Conservation (phyloP, 2,329 filamentous ascomycete species). For the Pseudogymnoascus sp. region DNA sequence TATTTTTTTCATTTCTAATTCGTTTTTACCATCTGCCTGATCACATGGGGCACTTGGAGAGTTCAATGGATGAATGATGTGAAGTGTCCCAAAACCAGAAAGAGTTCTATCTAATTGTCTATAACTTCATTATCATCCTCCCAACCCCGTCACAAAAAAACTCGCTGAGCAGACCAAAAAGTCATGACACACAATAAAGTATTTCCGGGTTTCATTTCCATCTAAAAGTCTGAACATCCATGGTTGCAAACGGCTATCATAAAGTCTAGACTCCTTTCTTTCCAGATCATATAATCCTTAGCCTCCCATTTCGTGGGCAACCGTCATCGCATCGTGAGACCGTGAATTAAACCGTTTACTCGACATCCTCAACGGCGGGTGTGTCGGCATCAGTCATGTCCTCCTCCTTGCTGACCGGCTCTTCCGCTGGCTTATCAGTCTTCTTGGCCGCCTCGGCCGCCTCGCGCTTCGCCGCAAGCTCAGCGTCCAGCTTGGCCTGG, state of each 20-base stretch:
- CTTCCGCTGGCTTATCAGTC: conserved; percentile 40
- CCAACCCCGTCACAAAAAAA: conserved; percentile 1
- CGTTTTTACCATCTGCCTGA: neutral
- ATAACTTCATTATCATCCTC: neutral
- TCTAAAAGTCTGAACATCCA: conserved; percentile 8
- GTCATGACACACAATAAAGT: conserved; percentile 5
- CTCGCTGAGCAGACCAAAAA: neutral
- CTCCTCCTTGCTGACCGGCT: conserved; percentile 40
- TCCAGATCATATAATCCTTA: neutral
- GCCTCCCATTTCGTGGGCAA: conserved; percentile 4
- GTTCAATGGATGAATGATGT: neutral
- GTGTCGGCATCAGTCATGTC: conserved; percentile 57
- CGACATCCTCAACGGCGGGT: conserved; percentile 38
- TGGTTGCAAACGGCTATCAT: conserved; percentile 7
- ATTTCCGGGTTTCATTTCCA: conserved; percentile 8
- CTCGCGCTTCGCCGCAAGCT: conserved; percentile 57
- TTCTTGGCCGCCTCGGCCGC: conserved; percentile 38
- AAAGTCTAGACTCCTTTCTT: neutral
- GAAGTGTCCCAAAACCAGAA: neutral
- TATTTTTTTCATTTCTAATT: neutral
- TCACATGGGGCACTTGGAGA: neutral
- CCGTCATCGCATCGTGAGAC: conserved; percentile 7
- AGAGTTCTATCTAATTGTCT: conserved; percentile 1
- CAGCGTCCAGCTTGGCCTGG: conserved; percentile 69
- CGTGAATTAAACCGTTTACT: conserved; percentile 8